phyloP scores from a whole-genome alignment of 1,284 basidiomycete species.

The Thelephora terrestris region DNA sequence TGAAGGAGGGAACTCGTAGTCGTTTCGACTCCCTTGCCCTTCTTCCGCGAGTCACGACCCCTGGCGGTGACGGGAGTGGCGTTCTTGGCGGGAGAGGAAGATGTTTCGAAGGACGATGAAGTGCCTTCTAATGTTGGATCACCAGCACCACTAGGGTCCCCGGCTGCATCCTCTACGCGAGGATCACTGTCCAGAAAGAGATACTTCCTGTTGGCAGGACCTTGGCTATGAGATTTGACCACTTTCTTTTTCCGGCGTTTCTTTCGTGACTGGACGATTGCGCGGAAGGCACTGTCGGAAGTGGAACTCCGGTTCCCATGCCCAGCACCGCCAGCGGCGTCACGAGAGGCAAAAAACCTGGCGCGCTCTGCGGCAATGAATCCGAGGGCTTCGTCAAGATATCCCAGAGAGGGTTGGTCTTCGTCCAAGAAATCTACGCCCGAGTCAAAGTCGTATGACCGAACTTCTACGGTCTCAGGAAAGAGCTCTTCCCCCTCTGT shows the following conservation, averaged over 20 bases:
- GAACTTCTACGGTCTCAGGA: constrained; percentile 9
- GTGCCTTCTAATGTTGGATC: constrained; percentile 21
- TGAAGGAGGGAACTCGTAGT: constrained; percentile 24
- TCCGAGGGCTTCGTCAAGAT: constrained; percentile 50
- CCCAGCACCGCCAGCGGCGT: constrained; percentile 20
- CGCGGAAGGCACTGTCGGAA: constrained; percentile 27
- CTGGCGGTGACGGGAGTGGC: constrained; percentile 19
- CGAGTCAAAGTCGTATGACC: constrained; percentile 16
- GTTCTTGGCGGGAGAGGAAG: constrained; percentile 21
- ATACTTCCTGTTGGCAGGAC: background rate
- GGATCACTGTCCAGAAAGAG: constrained; percentile 4
- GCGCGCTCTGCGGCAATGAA: constrained; percentile 60
- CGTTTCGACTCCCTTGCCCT: constrained; percentile 2
- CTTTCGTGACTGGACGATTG: constrained; percentile 29
- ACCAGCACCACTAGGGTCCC: constrained; percentile 18
- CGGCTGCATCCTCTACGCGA: constrained; percentile 13
- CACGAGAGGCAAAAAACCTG: constrained; percentile 36
- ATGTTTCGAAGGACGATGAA: constrained; percentile 26
- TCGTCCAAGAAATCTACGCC: constrained; percentile 11
- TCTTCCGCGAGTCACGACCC: constrained; percentile 15
- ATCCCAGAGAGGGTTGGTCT: constrained; percentile 46
- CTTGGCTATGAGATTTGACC: constrained; percentile 2
- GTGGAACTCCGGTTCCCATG: constrained; percentile 22
- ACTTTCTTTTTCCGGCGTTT: constrained; percentile 41
- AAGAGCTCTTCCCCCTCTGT: constrained; percentile 13